These are phyloP conservation scores for Globisporangium ultimum DNA, from an alignment of 352 stramenopile species.

Conservation along the genomic window DNA sequence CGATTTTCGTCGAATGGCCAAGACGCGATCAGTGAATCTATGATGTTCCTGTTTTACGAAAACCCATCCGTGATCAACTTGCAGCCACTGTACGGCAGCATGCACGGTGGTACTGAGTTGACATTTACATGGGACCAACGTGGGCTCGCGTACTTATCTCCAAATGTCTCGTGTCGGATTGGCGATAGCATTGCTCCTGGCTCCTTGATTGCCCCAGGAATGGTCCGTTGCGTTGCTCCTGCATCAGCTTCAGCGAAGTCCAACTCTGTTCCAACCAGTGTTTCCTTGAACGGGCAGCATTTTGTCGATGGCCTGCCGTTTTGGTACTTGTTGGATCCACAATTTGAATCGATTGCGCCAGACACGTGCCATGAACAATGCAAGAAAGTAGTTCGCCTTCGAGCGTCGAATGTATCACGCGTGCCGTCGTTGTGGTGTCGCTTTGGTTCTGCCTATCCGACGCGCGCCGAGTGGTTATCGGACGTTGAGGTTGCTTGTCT, in stretches of 20 bases:
- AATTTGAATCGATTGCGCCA: slow-evolving; percentile 21
- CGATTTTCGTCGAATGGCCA: slow-evolving; percentile 38
- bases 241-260: neutral
- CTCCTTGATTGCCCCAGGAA: slow-evolving; percentile 2
- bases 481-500: slow-evolving; percentile 21
- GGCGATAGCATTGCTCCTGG: slow-evolving; percentile 13
- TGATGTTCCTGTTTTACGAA: slow-evolving; percentile 33
- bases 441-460: slow-evolving; percentile 26
- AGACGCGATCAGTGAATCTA: slow-evolving; percentile 19
- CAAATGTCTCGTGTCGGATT: slow-evolving; percentile 23
- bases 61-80: slow-evolving; percentile 4
- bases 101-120: slow-evolving; percentile 26
- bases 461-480: slow-evolving; percentile 26
- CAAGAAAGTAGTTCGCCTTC: slow-evolving; percentile 18
- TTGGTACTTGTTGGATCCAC: slow-evolving; percentile 36
- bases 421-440: slow-evolving; percentile 34
- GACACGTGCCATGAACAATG: slow-evolving; percentile 16
- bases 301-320: slow-evolving; percentile 31
- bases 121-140: slow-evolving; percentile 19
- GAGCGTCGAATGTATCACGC: slow-evolving; percentile 27
- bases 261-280: slow-evolving; percentile 9
- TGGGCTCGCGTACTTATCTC: slow-evolving; percentile 1
- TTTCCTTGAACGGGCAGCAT: slow-evolving; percentile 41
- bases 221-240: slow-evolving; percentile 12
- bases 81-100: slow-evolving; percentile 8